phyloP scores from a whole-genome alignment of 805 yeast genomes.

The Barnettozyma vustinii region DNA sequence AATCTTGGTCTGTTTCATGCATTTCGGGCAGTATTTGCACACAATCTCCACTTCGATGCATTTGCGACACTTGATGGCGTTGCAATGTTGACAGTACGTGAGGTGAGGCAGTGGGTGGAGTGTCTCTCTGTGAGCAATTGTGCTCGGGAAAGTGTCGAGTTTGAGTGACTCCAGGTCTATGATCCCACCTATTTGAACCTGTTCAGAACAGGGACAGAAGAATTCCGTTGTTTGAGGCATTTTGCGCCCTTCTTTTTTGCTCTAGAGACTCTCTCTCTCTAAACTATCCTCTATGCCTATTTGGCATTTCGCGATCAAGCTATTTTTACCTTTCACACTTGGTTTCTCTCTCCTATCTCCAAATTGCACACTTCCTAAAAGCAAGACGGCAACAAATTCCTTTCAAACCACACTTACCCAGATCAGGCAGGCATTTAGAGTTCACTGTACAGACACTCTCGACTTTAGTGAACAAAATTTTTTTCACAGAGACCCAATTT shows the following conservation, averaged over 20 bases:
- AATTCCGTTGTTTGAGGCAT: background rate
- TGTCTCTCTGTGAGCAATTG: constrained; percentile 18
- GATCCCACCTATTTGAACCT: constrained; percentile 8
- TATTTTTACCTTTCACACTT: too few relatives aligned
- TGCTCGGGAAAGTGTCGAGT: constrained; percentile 19
- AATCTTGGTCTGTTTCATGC: constrained; percentile 22
- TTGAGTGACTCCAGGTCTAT: constrained; percentile 5
- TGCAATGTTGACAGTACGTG: constrained; percentile 22
- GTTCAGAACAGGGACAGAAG: constrained; percentile 27
- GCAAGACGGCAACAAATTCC: background rate
- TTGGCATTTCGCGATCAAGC: background rate
- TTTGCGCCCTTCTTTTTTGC: too few relatives aligned
- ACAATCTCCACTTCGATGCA: constrained; percentile 24
- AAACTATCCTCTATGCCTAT: too few relatives aligned
- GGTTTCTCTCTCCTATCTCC: background rate
- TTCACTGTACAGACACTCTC: too few relatives aligned
- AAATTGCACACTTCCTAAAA: too few relatives aligned
- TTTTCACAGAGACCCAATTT: background rate
- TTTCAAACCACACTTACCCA: background rate
- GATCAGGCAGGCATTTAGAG: background rate
- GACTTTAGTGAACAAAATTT: background rate
- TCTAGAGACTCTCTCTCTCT: background rate
- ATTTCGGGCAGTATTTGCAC: constrained; percentile 23
- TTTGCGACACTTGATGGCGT: constrained; percentile 24
- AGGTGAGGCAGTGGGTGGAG: constrained; percentile 14